Conservation (phyloP, 2,329 filamentous ascomycete genomes). For the Ophiocordyceps robertsii region DNA sequence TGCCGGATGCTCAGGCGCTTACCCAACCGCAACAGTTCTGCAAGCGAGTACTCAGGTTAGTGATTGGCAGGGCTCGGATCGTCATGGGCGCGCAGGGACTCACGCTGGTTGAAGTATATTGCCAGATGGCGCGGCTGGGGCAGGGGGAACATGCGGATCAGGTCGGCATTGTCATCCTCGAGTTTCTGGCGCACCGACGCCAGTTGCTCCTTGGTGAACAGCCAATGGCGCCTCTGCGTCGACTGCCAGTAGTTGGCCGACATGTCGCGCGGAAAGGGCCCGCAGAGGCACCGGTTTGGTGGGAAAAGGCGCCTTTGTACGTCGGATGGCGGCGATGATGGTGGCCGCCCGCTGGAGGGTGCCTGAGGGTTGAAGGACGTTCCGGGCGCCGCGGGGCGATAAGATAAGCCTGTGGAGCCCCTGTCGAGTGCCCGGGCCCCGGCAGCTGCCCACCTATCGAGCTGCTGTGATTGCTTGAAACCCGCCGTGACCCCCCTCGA, state of each 20-base stretch:
- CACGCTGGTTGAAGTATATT: constrained; percentile 88
- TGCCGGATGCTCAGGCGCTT: constrained; percentile 78
- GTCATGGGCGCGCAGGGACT: constrained; percentile 12
- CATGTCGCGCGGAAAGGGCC: constrained; percentile 36
- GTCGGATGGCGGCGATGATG: background rate
- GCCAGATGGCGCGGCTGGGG: constrained; percentile 71
- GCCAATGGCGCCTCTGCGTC: constrained; percentile 81
- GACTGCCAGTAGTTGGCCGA: constrained; percentile 96
- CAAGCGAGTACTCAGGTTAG: background rate
- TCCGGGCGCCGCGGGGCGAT: constrained; percentile 1
- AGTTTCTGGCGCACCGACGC: constrained; percentile 61
- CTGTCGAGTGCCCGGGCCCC: background rate
- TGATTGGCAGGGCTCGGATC: too few relatives aligned
- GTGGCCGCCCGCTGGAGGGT: background rate
- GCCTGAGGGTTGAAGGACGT: background rate
- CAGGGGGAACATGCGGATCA: constrained; percentile 68
- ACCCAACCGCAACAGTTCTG: constrained; percentile 69
- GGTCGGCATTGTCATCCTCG: constrained; percentile 59
- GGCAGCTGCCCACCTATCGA: constrained; percentile 1
- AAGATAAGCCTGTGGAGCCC: constrained; percentile 2
- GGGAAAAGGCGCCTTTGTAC: background rate
- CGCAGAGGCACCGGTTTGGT: constrained; percentile 2
- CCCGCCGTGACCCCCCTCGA: background rate
- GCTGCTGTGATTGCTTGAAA: constrained; percentile 2
- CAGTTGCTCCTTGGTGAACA: constrained; percentile 73